Percentiles rank a stretch among this genome's conserved stretches.
phyloP scores from a whole-genome alignment of 2,329 filamentous ascomycete genomes.

The Cryphonectria carpinicola region DNA sequence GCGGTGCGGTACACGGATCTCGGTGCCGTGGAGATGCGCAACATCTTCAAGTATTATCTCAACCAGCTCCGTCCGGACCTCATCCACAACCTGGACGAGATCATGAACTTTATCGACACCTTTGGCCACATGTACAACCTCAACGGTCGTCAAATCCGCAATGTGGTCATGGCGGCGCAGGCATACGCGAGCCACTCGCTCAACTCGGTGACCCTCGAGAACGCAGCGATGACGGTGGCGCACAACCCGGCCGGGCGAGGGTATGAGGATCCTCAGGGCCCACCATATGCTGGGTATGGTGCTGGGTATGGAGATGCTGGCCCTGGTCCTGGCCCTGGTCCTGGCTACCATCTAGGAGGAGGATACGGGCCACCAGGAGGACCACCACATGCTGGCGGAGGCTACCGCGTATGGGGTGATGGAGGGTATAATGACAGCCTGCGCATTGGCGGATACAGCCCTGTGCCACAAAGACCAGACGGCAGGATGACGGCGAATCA shows the following conservation, averaged over 20 bases:
- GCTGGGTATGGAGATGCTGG: not conserved
- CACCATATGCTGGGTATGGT: not conserved
- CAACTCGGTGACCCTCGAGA: not conserved
- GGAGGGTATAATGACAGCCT: not conserved
- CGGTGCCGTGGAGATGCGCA: constrained; percentile 24
- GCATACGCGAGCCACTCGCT: constrained; percentile 11
- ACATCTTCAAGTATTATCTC: constrained; percentile 31
- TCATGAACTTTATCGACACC: constrained; percentile 2
- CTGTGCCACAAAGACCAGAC: constrained; percentile 8
- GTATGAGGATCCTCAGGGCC: not conserved
- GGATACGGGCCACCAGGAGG: not conserved
- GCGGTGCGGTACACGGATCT: constrained; percentile 31
- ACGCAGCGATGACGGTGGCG: not conserved
- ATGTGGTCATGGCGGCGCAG: constrained; percentile 22
- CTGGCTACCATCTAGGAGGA: not conserved
- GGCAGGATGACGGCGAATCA: constrained; percentile 19
- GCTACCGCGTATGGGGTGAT: not conserved
- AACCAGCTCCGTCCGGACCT: constrained; percentile 26
- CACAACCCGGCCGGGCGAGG: not conserved
- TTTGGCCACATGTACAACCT: constrained; percentile 10
- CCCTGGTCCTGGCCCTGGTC: not conserved
- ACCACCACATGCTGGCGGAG: not conserved
- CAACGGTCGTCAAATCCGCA: constrained; percentile 22
- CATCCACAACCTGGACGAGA: constrained; percentile 14
- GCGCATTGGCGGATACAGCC: constrained; percentile 4